These are phyloP conservation scores for Dactylella cylindrospora DNA, from an alignment of 2,329 filamentous ascomycete genomes.

Conservation along the genomic window DNA sequence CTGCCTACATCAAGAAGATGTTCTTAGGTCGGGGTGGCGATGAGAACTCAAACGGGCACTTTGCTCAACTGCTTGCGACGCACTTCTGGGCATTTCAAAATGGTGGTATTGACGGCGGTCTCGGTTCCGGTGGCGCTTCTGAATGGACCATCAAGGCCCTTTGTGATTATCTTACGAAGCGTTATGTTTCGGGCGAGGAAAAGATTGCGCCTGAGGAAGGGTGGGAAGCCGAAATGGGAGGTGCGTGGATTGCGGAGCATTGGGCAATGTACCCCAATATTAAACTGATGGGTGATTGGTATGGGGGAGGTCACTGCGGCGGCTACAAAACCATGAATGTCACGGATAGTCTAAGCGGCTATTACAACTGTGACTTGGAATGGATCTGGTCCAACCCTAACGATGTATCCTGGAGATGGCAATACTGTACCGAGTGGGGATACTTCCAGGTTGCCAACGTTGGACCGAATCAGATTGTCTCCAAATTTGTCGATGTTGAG, in stretches of 20 bases:
- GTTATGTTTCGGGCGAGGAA: conserved; percentile 25
- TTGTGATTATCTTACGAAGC: conserved; percentile 57
- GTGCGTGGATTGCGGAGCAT: conserved; percentile 13
- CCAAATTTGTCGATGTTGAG: conserved; percentile 55
- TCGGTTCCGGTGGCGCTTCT: not conserved
- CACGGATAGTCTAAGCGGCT: not conserved
- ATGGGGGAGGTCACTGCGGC: conserved; percentile 46
- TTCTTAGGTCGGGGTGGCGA: conserved; percentile 57
- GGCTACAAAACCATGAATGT: conserved; percentile 52
- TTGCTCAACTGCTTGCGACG: conserved; percentile 52
- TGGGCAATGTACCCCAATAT: conserved; percentile 33
- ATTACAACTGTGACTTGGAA: conserved; percentile 1
- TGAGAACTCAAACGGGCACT: conserved; percentile 56
- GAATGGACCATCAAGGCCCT: conserved; percentile 52
- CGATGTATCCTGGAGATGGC: conserved; percentile 14
- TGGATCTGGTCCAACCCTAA: not conserved
- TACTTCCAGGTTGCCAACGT: conserved; percentile 58
- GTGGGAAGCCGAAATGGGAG: conserved; percentile 23
- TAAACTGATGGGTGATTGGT: not conserved
- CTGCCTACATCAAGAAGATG: conserved; percentile 54
- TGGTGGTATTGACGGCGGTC: conserved; percentile 53
- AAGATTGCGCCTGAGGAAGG: not conserved
- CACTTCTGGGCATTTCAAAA: conserved; percentile 52
- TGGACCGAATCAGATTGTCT: conserved; percentile 56
- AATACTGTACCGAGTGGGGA: conserved; percentile 60